phyloP scores from a whole-genome alignment of 202 grass and related monocot species.

The Bolboschoenoplectus hybrid region DNA sequence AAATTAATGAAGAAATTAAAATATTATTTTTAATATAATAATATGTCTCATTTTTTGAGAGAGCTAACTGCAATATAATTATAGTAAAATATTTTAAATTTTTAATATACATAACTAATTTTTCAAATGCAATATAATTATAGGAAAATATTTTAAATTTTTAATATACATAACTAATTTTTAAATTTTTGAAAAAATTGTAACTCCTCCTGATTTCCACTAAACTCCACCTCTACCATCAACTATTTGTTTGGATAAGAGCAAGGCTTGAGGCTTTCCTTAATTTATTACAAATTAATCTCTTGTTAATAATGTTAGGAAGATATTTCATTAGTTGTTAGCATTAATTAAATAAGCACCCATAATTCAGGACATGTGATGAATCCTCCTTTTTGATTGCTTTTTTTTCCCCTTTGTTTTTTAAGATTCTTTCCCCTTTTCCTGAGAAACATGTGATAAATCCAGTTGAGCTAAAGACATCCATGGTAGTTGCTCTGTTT shows the following conservation, averaged over 20 bases:
- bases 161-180: too few species aligned
- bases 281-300: background rate
- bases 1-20: background rate
- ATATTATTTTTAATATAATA: too few species aligned
- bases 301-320: background rate
- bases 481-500: slow-evolving; percentile 27
- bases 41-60: too few species aligned
- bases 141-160: too few species aligned
- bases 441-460: slow-evolving; percentile 38
- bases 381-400: slow-evolving; percentile 24
- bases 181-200: too few species aligned
- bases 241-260: slow-evolving; percentile 28
- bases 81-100: too few species aligned
- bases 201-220: too few species aligned
- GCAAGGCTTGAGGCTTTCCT: background rate
- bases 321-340: slow-evolving; percentile 24
- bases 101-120: too few species aligned
- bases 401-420: slow-evolving; percentile 36
- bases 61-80: too few species aligned
- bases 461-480: slow-evolving; percentile 35
- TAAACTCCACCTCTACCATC: too few species aligned
- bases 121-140: too few species aligned
- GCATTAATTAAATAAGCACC: background rate
- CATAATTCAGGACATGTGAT: slow-evolving; percentile 39
- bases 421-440: slow-evolving; percentile 25